A percentile compares a stretch with the other conserved stretches of the same genome.
These are phyloP conservation scores for Tremella mesenterica DNA, from an alignment of 768 basidiomycete genomes.

Conservation along the genomic window DNA sequence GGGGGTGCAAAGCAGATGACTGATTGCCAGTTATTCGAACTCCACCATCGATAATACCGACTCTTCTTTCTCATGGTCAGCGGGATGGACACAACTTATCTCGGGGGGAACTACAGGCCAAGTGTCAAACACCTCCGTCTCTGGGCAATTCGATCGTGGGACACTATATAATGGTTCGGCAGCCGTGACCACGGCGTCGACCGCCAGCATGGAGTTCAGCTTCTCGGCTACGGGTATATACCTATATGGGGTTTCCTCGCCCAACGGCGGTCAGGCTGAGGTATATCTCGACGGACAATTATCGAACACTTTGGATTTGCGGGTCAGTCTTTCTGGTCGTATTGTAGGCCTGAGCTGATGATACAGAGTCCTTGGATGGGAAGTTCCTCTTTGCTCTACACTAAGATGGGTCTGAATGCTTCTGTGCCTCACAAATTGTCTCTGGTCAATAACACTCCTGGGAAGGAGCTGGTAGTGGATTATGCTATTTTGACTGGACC, in stretches of 20 bases:
- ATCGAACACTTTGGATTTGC: constrained; percentile 11
- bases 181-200: constrained; percentile 11
- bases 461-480: constrained; percentile 12
- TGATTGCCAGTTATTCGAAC: constrained; percentile 7
- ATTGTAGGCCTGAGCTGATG: neutral
- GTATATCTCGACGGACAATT: constrained; percentile 21
- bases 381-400: constrained; percentile 19
- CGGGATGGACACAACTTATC: constrained; percentile 16
- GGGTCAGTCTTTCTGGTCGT: constrained; percentile 9
- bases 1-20: too few species aligned
- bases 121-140: constrained; percentile 3
- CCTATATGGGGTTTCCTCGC: constrained; percentile 29
- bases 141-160: neutral
- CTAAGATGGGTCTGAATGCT: constrained; percentile 9
- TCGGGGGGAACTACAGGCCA: neutral
- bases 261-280: constrained; percentile 19
- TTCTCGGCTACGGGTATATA: constrained; percentile 9
- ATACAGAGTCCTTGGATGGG: constrained; percentile 17
- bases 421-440: constrained; percentile 6
- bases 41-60: constrained; percentile 11
- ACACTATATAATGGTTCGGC: constrained; percentile 18
- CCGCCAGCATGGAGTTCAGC: constrained; percentile 7
- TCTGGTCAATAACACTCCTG: constrained; percentile 6
- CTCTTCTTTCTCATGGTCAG: constrained; percentile 7
- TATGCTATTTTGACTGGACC: constrained; percentile 16